Conservation (phyloP, 2,329 filamentous ascomycete genomes). For the Exophiala phaeomuriformis region DNA sequence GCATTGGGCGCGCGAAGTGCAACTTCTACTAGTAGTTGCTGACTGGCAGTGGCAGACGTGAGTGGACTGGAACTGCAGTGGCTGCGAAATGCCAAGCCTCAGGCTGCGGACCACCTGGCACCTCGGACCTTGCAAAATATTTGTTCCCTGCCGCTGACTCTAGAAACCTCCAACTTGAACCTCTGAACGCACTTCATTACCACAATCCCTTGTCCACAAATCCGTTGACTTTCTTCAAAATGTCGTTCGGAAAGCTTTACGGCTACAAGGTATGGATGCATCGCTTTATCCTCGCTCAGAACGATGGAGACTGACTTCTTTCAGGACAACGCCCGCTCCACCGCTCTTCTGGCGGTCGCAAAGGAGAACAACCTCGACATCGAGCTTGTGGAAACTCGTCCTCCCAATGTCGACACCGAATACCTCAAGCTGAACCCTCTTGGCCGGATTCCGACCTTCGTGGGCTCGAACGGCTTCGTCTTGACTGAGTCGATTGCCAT, state of each 20-base stretch:
- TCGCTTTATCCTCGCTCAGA: conserved; percentile 25
- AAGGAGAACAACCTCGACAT: conserved; percentile 96
- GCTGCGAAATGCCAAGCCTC: conserved; percentile 7
- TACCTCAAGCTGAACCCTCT: conserved; percentile 82
- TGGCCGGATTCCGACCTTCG: conserved; percentile 86
- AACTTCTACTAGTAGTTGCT: not conserved
- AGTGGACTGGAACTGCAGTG: not conserved
- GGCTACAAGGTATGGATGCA: conserved; percentile 61
- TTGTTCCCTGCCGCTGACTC: not conserved
- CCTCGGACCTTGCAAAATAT: conserved; percentile 1
- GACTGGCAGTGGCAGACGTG: no score
- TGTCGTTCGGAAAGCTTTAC: conserved; percentile 98
- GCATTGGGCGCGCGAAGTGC: not conserved
- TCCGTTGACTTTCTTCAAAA: conserved; percentile 46
- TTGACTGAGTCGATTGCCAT: conserved; percentile 90
- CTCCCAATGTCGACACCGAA: conserved; percentile 58
- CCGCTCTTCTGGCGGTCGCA: conserved; percentile 71
- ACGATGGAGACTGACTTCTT: conserved; percentile 19
- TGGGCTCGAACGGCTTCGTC: conserved; percentile 82
- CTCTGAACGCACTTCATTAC: not conserved
- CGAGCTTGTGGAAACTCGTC: conserved; percentile 68
- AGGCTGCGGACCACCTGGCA: not conserved
- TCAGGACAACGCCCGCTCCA: conserved; percentile 26
- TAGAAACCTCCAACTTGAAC: not conserved
- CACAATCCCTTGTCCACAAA: not conserved